Evolutionary conservation across 2,329 filamentous ascomycete species (phyloP).

Genomic region (Colletotrichum navitas): DNA sequence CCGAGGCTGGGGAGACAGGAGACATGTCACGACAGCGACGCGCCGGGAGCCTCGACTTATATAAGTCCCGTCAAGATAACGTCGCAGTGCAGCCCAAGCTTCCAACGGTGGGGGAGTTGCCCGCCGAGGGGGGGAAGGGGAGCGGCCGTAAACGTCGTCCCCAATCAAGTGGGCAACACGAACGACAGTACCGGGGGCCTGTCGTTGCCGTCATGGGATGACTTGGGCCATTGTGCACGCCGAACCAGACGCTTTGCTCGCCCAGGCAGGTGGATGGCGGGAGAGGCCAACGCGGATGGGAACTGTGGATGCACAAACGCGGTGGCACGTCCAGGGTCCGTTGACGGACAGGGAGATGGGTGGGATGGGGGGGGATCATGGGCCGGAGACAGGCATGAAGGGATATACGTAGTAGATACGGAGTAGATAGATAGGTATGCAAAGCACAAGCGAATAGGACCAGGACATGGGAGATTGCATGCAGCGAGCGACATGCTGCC

Average conservation of each 20-base stretch:
- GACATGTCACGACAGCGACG: neutral
- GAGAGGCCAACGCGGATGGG: slow-evolving; percentile 2
- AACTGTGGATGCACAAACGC: slow-evolving; percentile 16
- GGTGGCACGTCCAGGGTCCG: slow-evolving; percentile 23
- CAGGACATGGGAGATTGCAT: slow-evolving; percentile 35
- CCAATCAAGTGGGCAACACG: neutral
- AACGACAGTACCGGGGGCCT: neutral
- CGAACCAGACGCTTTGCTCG: slow-evolving; percentile 28
- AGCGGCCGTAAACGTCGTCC: neutral
- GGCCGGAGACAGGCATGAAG: slow-evolving; percentile 2
- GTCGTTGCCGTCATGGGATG: slow-evolving; percentile 30
- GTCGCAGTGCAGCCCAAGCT: slow-evolving; percentile 11
- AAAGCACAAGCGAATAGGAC: slow-evolving; percentile 11
- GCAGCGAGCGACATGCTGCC: slow-evolving; percentile 4
- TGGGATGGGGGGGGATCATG: slow-evolving; percentile 18
- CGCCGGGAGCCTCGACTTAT: slow-evolving; percentile 26
- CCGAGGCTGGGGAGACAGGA: slow-evolving; percentile 28
- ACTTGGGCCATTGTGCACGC: neutral
- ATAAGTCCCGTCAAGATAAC: slow-evolving; percentile 21
- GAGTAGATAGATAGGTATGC: neutral
- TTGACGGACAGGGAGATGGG: neutral
- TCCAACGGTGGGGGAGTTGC: neutral
- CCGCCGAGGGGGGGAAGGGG: neutral
- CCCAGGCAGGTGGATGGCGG: slow-evolving; percentile 33
- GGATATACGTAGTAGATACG: slow-evolving; percentile 1